Base-by-base conservation (phyloP, 2,329 filamentous ascomycete genomes). In the Massarina eburnea region DNA sequence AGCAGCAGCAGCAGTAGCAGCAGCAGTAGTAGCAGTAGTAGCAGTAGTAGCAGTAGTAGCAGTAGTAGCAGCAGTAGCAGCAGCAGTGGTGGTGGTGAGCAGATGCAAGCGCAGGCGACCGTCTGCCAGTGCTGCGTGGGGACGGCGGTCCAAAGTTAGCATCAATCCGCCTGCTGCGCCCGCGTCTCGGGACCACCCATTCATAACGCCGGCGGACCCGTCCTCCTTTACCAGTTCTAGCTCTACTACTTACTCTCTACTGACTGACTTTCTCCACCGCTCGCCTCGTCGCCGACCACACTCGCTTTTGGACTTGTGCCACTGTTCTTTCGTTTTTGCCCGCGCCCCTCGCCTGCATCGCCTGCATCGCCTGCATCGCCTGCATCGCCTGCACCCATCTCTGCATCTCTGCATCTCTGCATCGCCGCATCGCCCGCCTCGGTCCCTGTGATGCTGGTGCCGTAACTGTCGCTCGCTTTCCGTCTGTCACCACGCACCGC, bases 261-360 rank as follows among this genome's bases (percentile, higher is more conserved):
- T 12, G 8, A 5, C 19, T 18, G n/a, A 22, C 18, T 17, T 21
- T 18, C 21, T 4, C 9, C 18, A 21, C 48, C 41, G 43, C 50
- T 24, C 22, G 22, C 17, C 14, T 34, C 17, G 24, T 39, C 24
- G 22, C 26, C 38, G 22, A 18, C 26, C 50, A 51, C 51, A 49
- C 48, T 54, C 21, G 38, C 26, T 32, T 30, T 29, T 30, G 27
- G 27, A 30, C 27, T 30, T 30, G 27, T 30, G 27, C 27, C 27
- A 30, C 27, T 30, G 27, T 30, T 30, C 27, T 30, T 14, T 30
- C 27, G 27, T 14, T 30, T 14, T 14, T 30, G 27, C 27, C n/a
- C 27, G 27, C 24, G 7, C 24, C 7, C 24, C 24, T 26, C 24
- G 7, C 24, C 14, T 29, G 34, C 29, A 18, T n/a, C n/a, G n/a